Evolutionary conservation across 139 green algal species (phyloP).

Genomic region (Ettlia oleoabundans): DNA sequence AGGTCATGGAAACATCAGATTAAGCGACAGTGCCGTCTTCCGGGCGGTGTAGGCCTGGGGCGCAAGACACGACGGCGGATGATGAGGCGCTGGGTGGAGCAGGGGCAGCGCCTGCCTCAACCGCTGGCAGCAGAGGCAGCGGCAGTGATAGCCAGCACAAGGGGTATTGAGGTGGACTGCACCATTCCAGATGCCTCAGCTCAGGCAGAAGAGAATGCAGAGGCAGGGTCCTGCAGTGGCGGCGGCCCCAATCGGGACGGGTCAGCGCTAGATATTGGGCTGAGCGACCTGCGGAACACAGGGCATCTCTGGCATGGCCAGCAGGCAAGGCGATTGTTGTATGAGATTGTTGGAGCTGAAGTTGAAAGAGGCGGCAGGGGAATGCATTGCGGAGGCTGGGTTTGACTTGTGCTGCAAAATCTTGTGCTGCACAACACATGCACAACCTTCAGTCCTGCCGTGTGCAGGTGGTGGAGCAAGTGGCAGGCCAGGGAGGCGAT

Average conservation of each 20-base stretch:
- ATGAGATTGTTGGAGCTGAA: too few relatives aligned
- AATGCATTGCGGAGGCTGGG: too few relatives aligned
- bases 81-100: conserved; percentile 25
- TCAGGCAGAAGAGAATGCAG: not conserved
- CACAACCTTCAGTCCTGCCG: too few relatives aligned
- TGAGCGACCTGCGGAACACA: not conserved
- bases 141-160: not conserved
- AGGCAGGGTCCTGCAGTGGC: not conserved
- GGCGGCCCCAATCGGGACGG: not conserved
- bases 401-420: too few relatives aligned
- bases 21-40: not conserved
- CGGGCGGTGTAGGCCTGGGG: conserved; percentile 17
- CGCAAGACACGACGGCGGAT: conserved; percentile 18
- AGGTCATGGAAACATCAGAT: not conserved
- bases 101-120: conserved; percentile 15
- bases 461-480: conserved; percentile 62
- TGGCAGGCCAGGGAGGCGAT: conserved; percentile 55
- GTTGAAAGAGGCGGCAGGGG: too few relatives aligned
- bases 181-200: too few relatives aligned
- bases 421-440: too few relatives aligned
- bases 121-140: conserved; percentile 22
- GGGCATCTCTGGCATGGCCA: conserved; percentile 76
- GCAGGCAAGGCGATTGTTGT: too few relatives aligned
- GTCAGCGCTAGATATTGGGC: not conserved
- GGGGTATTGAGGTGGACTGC: too few relatives aligned